These are phyloP conservation scores for Rhodotorula sphaerocarpa DNA, from an alignment of 768 basidiomycete genomes.

Conservation along the genomic window DNA sequence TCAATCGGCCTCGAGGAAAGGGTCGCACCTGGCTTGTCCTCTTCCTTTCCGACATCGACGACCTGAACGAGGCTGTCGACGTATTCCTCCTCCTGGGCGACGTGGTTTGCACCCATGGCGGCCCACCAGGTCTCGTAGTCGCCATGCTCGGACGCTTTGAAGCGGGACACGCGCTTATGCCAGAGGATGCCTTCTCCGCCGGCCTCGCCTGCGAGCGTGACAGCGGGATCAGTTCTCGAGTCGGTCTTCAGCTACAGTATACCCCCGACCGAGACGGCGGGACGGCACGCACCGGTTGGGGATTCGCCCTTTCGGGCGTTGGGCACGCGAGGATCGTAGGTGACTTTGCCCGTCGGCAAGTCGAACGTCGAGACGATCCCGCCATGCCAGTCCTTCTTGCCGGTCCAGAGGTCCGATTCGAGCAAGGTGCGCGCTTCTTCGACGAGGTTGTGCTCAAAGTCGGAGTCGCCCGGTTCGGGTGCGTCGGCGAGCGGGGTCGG, in stretches of 20 bases:
- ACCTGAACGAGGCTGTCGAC: conserved; percentile 23
- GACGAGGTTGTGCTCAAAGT: conserved; percentile 2
- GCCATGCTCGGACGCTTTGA: conserved; percentile 16
- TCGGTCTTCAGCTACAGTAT: too few species aligned
- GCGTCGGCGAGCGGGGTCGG: conserved; percentile 9
- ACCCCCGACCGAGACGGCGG: too few species aligned
- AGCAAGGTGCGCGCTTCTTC: conserved; percentile 2
- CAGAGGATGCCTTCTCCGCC: conserved; percentile 26
- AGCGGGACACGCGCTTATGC: conserved; percentile 26
- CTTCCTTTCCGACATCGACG: conserved; percentile 18
- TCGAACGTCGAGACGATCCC: conserved; percentile 20
- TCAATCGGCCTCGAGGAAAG: background rate
- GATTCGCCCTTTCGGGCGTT: background rate
- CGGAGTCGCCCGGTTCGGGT: background rate
- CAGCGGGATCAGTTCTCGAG: background rate
- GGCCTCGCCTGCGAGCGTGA: background rate
- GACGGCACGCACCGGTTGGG: conserved; percentile 7
- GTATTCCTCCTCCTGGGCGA: conserved; percentile 24
- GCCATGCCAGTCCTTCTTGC: conserved; percentile 16
- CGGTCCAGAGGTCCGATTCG: conserved; percentile 8
- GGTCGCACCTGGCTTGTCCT: conserved; percentile 22
- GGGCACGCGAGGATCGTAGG: background rate
- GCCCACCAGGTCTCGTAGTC: conserved; percentile 27
- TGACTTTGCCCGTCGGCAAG: conserved; percentile 1
- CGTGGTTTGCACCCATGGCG: conserved; percentile 17